phyloP scores from a whole-genome alignment of 2,329 filamentous ascomycete genomes.

The Fusarium gaditjirri region DNA sequence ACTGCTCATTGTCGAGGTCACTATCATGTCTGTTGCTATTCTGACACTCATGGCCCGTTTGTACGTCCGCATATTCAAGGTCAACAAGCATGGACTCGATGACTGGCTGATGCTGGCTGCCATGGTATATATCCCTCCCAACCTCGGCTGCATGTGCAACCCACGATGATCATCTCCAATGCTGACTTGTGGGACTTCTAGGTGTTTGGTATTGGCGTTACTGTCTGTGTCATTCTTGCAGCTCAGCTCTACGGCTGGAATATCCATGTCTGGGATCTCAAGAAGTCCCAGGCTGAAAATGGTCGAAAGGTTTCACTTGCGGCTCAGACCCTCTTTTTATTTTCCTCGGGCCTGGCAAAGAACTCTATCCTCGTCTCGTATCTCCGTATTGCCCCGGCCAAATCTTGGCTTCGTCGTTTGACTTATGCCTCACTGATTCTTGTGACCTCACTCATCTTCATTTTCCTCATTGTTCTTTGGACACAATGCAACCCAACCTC shows the following conservation, averaged over 20 bases:
- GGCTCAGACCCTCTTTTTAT: conserved; percentile 53
- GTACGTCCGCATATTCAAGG: conserved; percentile 50
- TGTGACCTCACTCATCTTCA: conserved; percentile 44
- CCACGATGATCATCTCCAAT: background rate
- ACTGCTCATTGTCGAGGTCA: conserved; percentile 52
- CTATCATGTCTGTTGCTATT: conserved; percentile 49
- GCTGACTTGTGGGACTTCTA: conserved; percentile 33
- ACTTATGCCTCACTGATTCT: conserved; percentile 45
- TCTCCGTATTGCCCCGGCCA: conserved; percentile 51
- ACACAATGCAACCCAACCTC: conserved; percentile 49
- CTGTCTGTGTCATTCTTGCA: conserved; percentile 50
- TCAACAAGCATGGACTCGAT: conserved; percentile 50
- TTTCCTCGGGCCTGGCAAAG: conserved; percentile 53
- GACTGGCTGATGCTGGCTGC: conserved; percentile 57
- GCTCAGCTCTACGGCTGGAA: conserved; percentile 52
- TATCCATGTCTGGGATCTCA: conserved; percentile 53
- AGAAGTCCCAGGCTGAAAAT: conserved; percentile 38
- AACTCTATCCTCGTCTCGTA: conserved; percentile 55
- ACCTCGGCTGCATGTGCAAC: conserved; percentile 32
- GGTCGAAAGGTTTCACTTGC: conserved; percentile 53
- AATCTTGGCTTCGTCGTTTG: conserved; percentile 49
- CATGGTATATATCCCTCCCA: conserved; percentile 43
- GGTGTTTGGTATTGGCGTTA: conserved; percentile 50
- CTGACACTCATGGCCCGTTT: conserved; percentile 50
- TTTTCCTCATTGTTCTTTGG: conserved; percentile 51